A percentile compares a stretch with the other conserved stretches of the same genome.
phyloP scores from a whole-genome alignment of 805 yeast genomes.

The Yarrowia hollandica region DNA sequence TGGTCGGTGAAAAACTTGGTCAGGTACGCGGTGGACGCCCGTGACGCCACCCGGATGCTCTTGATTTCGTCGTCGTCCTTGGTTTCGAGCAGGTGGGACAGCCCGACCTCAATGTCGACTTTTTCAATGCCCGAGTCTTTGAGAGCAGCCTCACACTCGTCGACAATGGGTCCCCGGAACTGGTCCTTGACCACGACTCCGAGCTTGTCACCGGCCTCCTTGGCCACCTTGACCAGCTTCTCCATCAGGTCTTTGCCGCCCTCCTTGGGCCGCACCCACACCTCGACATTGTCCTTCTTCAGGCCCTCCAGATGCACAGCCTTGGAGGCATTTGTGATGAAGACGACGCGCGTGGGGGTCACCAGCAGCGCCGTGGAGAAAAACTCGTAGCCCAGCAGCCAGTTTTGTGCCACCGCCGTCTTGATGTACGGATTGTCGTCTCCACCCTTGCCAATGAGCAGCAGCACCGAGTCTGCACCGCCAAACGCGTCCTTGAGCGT shows the following conservation, averaged over 20 bases:
- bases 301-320: slow-evolving; percentile 73
- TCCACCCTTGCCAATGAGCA: slow-evolving; percentile 81
- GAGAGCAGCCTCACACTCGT: slow-evolving; percentile 61
- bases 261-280: slow-evolving; percentile 82
- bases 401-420: slow-evolving; percentile 65
- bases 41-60: slow-evolving; percentile 66
- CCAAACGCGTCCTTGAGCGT: slow-evolving; percentile 42
- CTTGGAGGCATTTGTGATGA: slow-evolving; percentile 81
- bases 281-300: slow-evolving; percentile 46
- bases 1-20: slow-evolving; percentile 74
- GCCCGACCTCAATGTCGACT: slow-evolving; percentile 55
- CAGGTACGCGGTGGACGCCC: slow-evolving; percentile 76
- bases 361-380: slow-evolving; percentile 82
- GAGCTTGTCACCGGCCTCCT: slow-evolving; percentile 47
- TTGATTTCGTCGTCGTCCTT: slow-evolving; percentile 80
- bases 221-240: slow-evolving; percentile 49
- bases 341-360: slow-evolving; percentile 56
- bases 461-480: slow-evolving; percentile 53
- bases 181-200: slow-evolving; percentile 77
- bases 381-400: slow-evolving; percentile 93
- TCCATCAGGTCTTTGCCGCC: slow-evolving; percentile 64
- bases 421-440: slow-evolving; percentile 88
- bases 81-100: slow-evolving; percentile 61
- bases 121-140: slow-evolving; percentile 44
- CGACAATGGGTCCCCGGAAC: slow-evolving; percentile 79